Evolutionary conservation across 1,139 yeast genomes (phyloP).

Genomic region (Blastobotrys illinoisensis): DNA sequence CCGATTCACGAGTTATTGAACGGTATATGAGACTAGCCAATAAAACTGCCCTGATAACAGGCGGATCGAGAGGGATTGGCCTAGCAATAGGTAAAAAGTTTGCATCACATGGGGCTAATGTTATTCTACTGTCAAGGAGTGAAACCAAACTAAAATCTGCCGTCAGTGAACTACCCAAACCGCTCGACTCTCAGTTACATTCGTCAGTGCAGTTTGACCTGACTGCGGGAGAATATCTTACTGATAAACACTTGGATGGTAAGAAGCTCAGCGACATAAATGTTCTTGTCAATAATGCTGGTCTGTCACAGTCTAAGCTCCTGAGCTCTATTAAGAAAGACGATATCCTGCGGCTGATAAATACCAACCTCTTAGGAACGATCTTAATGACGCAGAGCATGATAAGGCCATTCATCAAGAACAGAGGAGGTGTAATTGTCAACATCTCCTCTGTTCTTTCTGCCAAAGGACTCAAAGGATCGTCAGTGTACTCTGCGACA

Average conservation of each 20-base stretch:
- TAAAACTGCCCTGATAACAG: conserved; percentile 48
- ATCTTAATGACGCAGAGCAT: conserved; percentile 52
- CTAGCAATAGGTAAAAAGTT: conserved; percentile 53
- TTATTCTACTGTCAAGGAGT: conserved; percentile 58
- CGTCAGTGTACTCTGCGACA: conserved; percentile 71
- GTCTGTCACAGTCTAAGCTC: conserved; percentile 59
- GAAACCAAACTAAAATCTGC: conserved; percentile 36
- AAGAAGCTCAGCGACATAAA: conserved; percentile 27
- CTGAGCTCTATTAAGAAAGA: conserved; percentile 42
- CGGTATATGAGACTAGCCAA: conserved; percentile 14
- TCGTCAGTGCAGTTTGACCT: conserved; percentile 50
- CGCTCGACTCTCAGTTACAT: conserved; percentile 41
- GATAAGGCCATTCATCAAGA: conserved; percentile 43
- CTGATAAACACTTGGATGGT: conserved; percentile 5
- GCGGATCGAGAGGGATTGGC: conserved; percentile 87
- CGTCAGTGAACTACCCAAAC: conserved; percentile 34
- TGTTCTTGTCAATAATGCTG: conserved; percentile 75
- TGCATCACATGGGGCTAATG: conserved; percentile 55
- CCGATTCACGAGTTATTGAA: not conserved
- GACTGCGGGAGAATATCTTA: conserved; percentile 5
- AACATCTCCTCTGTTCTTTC: conserved; percentile 76
- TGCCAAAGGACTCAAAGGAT: conserved; percentile 47
- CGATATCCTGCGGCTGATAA: conserved; percentile 46
- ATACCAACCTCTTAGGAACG: conserved; percentile 61
- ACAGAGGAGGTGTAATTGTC: conserved; percentile 39